Base-by-base conservation (phyloP, 2,329 filamentous ascomycete species). In the Colletotrichum godetiae region DNA sequence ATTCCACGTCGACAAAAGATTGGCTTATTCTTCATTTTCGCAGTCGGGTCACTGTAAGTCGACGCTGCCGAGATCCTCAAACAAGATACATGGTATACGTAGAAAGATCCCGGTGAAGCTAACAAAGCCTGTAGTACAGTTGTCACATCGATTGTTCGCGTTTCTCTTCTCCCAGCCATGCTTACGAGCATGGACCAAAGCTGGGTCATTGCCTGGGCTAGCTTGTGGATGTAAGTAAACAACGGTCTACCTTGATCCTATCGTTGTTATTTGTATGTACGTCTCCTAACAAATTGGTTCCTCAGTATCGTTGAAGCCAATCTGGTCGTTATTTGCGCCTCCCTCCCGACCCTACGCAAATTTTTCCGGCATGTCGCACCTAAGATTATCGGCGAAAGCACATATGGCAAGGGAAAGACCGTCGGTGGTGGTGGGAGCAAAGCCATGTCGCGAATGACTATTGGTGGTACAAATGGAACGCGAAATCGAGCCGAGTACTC, bases 1-100 rank as follows among this genome's bases (percentile, higher is more conserved):
- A 82, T 89, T 46, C 85, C 86, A 0, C 75, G 74, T 22, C 82
- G 82, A 59, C 86, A 88, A 68, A 88, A 87, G 75, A 69, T 86
- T 27, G 85, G 81, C 0, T 74, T 88, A 4, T 77, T 82, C 1
- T 75, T 81, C 0, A 84, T 88, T 29, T 87, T 88, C 58, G 83
- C 82, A 8, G 78, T 88, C 8, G 86, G 84, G 27, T 83, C 63
- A 33, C 56, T 71, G 68, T 68, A 61, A 83, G 27, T 80, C 79
- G 75, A 67, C 24, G 11, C 24, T 5, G 37, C 27, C 15, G 13
- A 27, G 4, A 13, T 29, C 1, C 8, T 33, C 11, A 6, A 42
- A 15, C 13, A 19, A 15, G 37, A 8, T 29, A 29, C 27, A 29
- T 7, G 37, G 37, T 19, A 6, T 6, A 6, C 37, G 15, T 42